Conservation (phyloP, 345 rosid genomes). For the Brassica juncea region DNA sequence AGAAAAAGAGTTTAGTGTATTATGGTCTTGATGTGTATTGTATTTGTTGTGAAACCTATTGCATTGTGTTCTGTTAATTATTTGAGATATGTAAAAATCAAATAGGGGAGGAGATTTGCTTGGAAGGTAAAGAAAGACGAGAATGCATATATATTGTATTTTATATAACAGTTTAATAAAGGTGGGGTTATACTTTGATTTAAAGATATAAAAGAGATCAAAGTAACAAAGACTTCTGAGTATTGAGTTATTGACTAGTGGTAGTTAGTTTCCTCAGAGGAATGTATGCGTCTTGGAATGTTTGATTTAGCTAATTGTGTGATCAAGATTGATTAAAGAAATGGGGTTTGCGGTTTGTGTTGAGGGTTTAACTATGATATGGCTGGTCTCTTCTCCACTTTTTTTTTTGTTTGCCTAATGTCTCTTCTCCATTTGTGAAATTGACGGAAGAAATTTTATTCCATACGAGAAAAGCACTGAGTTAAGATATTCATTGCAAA, state of each 20-base stretch:
- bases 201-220: not conserved
- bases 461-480: not conserved
- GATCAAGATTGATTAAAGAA: too few relatives aligned
- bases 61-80: not conserved
- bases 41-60: slow-evolving; percentile 3
- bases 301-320: too few relatives aligned
- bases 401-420: not conserved
- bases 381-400: slow-evolving; percentile 9
- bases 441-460: slow-evolving; percentile 15
- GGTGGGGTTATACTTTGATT: not conserved
- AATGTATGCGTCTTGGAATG: too few relatives aligned
- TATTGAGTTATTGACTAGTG: not conserved
- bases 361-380: slow-evolving; percentile 11
- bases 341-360: too few relatives aligned
- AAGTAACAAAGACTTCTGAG: not conserved
- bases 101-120: not conserved
- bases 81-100: not conserved
- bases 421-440: slow-evolving; percentile 22
- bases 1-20: slow-evolving; percentile 9
- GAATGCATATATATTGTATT: not conserved
- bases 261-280: too few relatives aligned
- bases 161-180: not conserved
- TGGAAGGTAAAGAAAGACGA: slow-evolving; percentile 4
- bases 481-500: slow-evolving; percentile 2
- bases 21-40: slow-evolving; percentile 7